Percentiles rank a stretch among this genome's conserved stretches.
These are phyloP conservation scores for Zygoascus meyerae DNA, from an alignment of 1,139 yeast species.

Conservation along the genomic window DNA sequence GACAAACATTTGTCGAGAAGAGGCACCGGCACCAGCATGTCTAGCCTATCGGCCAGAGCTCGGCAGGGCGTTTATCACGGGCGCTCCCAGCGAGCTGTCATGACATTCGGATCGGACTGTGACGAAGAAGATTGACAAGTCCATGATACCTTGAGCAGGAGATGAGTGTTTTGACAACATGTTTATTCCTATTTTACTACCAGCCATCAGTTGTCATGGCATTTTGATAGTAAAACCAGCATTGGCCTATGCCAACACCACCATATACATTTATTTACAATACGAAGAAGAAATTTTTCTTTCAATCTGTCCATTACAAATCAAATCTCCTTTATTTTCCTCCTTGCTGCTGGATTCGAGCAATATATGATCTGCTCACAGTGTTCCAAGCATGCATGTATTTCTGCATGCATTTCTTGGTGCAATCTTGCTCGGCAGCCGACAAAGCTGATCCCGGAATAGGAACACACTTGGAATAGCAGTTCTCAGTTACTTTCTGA, in stretches of 20 bases:
- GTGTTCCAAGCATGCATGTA: conserved; percentile 91
- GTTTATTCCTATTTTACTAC: too few relatives aligned
- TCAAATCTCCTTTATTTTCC: conserved; percentile 8
- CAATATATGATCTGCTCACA: conserved; percentile 67
- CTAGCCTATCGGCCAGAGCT: not conserved
- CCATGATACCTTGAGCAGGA: too few relatives aligned
- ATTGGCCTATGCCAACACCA: not conserved
- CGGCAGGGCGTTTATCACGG: not conserved
- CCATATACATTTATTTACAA: conserved; percentile 4
- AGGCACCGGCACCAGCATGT: not conserved
- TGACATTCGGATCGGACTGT: conserved; percentile 4
- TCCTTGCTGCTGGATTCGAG: conserved; percentile 51
- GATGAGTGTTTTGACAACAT: too few relatives aligned
- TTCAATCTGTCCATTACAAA: not conserved
- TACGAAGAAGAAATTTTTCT: not conserved
- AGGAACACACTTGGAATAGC: conserved; percentile 70
- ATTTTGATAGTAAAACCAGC: too few relatives aligned
- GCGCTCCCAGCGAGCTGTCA: not conserved
- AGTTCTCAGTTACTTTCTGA: conserved; percentile 73
- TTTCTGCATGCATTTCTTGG: conserved; percentile 74
- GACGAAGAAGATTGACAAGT: conserved; percentile 6
- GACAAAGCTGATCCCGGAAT: conserved; percentile 48
- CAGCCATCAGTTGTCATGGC: too few relatives aligned
- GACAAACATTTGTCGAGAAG: conserved; percentile 3
- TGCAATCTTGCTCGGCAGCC: conserved; percentile 49